Evolutionary conservation across 805 yeast species (phyloP).

Genomic region (Starmerella bombicola): DNA sequence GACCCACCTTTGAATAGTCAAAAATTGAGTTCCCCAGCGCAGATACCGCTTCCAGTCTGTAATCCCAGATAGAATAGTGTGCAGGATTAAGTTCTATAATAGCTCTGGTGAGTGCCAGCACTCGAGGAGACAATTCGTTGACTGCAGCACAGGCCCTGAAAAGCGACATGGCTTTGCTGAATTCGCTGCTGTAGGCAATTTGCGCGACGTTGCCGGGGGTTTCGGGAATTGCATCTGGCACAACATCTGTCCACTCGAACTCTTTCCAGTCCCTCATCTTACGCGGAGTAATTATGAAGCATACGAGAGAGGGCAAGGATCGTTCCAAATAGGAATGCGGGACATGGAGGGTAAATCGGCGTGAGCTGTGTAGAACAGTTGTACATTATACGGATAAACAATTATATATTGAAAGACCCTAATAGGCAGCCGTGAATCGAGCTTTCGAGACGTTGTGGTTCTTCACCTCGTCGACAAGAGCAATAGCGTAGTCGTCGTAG

Average conservation of each 20-base stretch:
- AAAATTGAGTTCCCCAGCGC: slow-evolving; percentile 28
- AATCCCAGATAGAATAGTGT: slow-evolving; percentile 78
- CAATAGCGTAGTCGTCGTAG: slow-evolving; percentile 14
- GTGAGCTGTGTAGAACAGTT: no score
- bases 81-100: slow-evolving; percentile 68
- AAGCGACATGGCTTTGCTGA: slow-evolving; percentile 46
- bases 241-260: slow-evolving; percentile 29
- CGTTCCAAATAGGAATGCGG: no score
- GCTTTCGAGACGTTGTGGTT: slow-evolving; percentile 6
- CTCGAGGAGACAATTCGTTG: slow-evolving; percentile 58
- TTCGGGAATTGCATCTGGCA: slow-evolving; percentile 26
- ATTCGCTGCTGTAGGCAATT: slow-evolving; percentile 57
- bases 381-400: no score
- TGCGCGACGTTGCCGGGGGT: slow-evolving; percentile 28
- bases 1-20: slow-evolving; percentile 17
- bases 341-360: no score
- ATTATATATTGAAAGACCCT: neutral
- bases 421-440: slow-evolving; percentile 14
- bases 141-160: slow-evolving; percentile 46
- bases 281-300: no score
- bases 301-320: no score
- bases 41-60: slow-evolving; percentile 27
- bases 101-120: slow-evolving; percentile 49
- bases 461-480: slow-evolving; percentile 15
- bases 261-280: slow-evolving; percentile 13